Percentiles rank a stretch among this genome's conserved stretches.
Conservation (phyloP, 2,329 filamentous ascomycete species). For the Fusarium devonianum region DNA sequence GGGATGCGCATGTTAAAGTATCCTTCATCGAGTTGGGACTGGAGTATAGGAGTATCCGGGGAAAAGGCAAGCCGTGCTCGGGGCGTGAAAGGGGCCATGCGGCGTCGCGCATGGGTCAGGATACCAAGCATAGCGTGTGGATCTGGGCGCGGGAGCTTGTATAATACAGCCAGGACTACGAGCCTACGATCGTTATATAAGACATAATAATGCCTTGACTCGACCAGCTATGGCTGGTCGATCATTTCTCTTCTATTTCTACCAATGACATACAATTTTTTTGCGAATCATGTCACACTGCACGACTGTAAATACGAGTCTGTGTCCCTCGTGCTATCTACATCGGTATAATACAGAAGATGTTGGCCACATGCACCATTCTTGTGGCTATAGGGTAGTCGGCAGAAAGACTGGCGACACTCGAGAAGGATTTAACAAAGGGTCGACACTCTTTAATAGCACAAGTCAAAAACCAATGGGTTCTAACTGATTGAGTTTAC, state of each 20-base stretch:
- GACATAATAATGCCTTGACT: conserved; percentile 40
- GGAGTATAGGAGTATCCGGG: conserved; percentile 40
- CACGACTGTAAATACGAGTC: too few species aligned
- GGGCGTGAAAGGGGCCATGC: conserved; percentile 26
- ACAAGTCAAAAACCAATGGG: too few species aligned
- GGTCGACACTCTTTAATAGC: too few species aligned
- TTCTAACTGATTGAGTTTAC: too few species aligned
- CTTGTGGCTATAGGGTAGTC: too few species aligned
- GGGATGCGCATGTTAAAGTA: conserved; percentile 61
- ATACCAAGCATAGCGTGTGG: conserved; percentile 46
- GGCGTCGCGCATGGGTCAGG: conserved; percentile 36
- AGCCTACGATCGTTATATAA: conserved; percentile 46
- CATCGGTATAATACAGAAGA: too few species aligned
- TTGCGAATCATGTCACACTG: conserved; percentile 5
- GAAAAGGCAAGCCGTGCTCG: conserved; percentile 33
- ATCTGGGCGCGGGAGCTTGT: conserved; percentile 45
- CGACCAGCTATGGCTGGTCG: conserved; percentile 21
- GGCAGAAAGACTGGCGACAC: too few species aligned
- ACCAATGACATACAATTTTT: neutral
- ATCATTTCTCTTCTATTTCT: conserved; percentile 26
- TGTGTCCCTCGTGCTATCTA: too few species aligned
- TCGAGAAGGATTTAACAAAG: too few species aligned
- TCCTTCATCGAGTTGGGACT: conserved; percentile 24
- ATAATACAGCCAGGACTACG: conserved; percentile 46
- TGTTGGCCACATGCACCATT: too few species aligned